Percentiles rank a stretch among this genome's conserved stretches.
Conservation (phyloP, 164 flowering plant species). For the Cinnamomum micranthum region DNA sequence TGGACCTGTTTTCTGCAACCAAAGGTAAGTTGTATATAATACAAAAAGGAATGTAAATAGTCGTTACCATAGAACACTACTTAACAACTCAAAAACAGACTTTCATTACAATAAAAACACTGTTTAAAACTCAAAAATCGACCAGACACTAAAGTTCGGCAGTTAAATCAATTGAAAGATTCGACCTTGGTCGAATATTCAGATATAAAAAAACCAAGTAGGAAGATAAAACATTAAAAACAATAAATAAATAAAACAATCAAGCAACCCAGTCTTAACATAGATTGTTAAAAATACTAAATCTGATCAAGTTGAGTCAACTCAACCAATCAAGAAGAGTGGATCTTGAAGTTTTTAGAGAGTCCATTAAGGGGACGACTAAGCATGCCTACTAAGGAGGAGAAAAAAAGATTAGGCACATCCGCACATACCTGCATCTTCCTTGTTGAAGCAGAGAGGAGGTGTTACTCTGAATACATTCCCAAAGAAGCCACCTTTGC, state of each 20-base stretch:
- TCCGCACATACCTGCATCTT: slow-evolving; percentile 75
- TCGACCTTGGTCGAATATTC: not conserved
- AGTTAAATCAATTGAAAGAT: too few species aligned
- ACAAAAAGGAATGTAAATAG: too few species aligned
- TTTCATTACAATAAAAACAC: too few species aligned
- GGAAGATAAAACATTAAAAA: not conserved
- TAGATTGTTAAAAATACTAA: not conserved
- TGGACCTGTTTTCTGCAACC: too few species aligned
- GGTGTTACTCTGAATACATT: slow-evolving; percentile 95
- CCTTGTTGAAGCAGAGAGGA: slow-evolving; percentile 91
- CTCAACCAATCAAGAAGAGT: too few species aligned
- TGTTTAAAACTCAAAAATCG: too few species aligned
- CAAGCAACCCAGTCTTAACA: too few species aligned
- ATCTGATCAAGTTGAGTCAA: not conserved
- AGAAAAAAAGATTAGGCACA: not conserved
- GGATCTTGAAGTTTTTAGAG: not conserved
- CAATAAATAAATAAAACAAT: not conserved
- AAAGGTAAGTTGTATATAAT: too few species aligned
- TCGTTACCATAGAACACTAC: too few species aligned
- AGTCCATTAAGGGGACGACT: not conserved
- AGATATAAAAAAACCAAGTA: not conserved
- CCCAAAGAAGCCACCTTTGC: slow-evolving; percentile 88
- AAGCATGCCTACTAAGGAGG: too few species aligned
- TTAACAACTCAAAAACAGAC: too few species aligned
- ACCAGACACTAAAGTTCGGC: too few species aligned